Conservation (phyloP, 371 early-diverging fungal genomes). For the Mucor saturninus region DNA sequence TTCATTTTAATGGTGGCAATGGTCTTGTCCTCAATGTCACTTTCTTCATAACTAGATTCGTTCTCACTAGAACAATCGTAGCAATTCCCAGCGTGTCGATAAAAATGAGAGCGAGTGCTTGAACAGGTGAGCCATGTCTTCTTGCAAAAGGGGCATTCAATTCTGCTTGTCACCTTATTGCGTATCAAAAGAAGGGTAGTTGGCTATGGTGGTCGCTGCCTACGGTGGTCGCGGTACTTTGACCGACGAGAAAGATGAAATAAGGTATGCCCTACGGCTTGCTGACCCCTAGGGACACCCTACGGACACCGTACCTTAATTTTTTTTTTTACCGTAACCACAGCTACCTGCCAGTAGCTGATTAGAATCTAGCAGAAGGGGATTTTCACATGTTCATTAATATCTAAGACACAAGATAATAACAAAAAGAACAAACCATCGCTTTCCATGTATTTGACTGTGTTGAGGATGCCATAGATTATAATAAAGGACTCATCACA, state of each 20-base stretch:
- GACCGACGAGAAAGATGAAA: too few relatives aligned
- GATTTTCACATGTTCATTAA: slow-evolving; percentile 3
- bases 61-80: slow-evolving; percentile 6
- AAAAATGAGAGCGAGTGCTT: slow-evolving; percentile 13
- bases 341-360: too few relatives aligned
- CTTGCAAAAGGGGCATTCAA: slow-evolving; percentile 11
- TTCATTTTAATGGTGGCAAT: slow-evolving; percentile 22
- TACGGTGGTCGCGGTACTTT: too few relatives aligned
- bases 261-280: too few relatives aligned
- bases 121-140: slow-evolving; percentile 7
- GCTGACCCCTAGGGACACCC: too few relatives aligned
- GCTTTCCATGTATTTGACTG: slow-evolving; percentile 9
- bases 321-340: too few relatives aligned
- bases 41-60: slow-evolving; percentile 17
- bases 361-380: slow-evolving; percentile 7
- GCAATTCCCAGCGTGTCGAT: slow-evolving; percentile 18
- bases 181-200: slow-evolving; percentile 6
- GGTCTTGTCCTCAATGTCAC: slow-evolving; percentile 22
- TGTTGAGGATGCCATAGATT: too few relatives aligned
- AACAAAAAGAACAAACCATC: slow-evolving; percentile 7
- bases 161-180: slow-evolving; percentile 1
- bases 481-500: too few relatives aligned
- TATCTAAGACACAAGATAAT: slow-evolving; percentile 2
- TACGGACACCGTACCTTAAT: too few relatives aligned
- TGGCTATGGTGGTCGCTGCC: too few relatives aligned